Conservation (phyloP, 176 grass and related monocot species). For the Eragrostis curvula region DNA sequence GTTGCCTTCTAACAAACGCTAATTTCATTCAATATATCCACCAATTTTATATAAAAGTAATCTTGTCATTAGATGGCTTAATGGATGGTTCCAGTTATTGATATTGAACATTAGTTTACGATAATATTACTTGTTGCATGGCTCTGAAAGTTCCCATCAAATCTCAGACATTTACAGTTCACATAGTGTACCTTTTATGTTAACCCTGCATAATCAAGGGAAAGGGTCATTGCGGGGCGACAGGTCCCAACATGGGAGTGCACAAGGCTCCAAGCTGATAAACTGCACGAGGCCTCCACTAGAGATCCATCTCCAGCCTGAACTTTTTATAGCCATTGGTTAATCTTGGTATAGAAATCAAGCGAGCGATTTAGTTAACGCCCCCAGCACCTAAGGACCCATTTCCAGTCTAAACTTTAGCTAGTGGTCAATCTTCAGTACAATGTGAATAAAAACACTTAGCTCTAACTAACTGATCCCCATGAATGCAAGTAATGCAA, state of each 20-base stretch:
- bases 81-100: not conserved
- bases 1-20: not conserved
- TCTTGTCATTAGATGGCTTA: not conserved
- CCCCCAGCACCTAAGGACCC: not conserved
- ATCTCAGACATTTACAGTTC: not conserved
- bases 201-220: too few species aligned
- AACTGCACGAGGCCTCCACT: not conserved
- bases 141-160: not conserved
- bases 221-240: too few species aligned
- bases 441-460: not conserved
- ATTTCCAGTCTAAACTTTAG: not conserved
- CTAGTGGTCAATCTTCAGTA: not conserved
- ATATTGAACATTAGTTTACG: not conserved
- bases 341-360: too few species aligned
- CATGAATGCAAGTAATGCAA: not conserved
- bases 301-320: too few species aligned
- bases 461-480: not conserved
- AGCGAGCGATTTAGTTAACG: too few species aligned
- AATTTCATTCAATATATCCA: not conserved
- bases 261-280: not conserved
- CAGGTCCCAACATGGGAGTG: too few species aligned
- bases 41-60: slow-evolving; percentile 2
- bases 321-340: too few species aligned
- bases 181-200: too few species aligned
- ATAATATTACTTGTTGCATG: not conserved